Evolutionary conservation across 2,329 filamentous ascomycete species (phyloP).

Genomic region (Amauroascus niger): DNA sequence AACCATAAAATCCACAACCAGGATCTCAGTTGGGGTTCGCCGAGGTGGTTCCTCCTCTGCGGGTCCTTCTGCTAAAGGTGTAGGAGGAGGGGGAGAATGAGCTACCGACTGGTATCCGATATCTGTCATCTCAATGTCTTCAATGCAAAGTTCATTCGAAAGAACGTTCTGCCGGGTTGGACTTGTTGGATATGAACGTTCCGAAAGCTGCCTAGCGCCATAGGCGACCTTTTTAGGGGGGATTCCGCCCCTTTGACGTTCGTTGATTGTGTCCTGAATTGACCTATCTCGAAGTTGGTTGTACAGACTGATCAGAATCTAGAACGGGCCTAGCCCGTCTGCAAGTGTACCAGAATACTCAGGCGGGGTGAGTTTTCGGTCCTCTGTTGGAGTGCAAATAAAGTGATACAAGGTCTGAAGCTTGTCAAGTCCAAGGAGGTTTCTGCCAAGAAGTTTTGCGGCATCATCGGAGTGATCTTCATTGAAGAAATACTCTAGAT

Average conservation of each 20-base stretch:
- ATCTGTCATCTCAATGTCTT: constrained; percentile 7
- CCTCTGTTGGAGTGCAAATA: constrained; percentile 13
- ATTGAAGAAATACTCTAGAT: constrained; percentile 14
- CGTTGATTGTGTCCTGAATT: constrained; percentile 9
- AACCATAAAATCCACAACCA: constrained; percentile 17
- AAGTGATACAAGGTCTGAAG: constrained; percentile 13
- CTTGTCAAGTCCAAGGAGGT: constrained; percentile 14
- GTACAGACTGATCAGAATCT: constrained; percentile 9
- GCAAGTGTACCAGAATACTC: constrained; percentile 12
- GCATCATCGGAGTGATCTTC: constrained; percentile 13
- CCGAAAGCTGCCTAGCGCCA: not conserved
- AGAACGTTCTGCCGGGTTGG: constrained; percentile 5
- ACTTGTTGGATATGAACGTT: not conserved
- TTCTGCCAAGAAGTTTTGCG: constrained; percentile 8
- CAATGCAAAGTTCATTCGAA: not conserved
- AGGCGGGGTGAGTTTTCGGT: constrained; percentile 10
- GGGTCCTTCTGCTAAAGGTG: not conserved
- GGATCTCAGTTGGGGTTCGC: constrained; percentile 16
- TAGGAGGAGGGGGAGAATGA: not conserved
- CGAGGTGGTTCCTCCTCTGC: constrained; percentile 12
- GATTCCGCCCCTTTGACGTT: not conserved
- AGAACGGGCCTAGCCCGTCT: constrained; percentile 14
- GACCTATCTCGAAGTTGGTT: constrained; percentile 10
- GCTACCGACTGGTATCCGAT: constrained; percentile 4
- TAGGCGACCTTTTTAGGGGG: constrained; percentile 6